Base-by-base conservation (phyloP, 108 stramenopile species). In the Tribonema minus region DNA sequence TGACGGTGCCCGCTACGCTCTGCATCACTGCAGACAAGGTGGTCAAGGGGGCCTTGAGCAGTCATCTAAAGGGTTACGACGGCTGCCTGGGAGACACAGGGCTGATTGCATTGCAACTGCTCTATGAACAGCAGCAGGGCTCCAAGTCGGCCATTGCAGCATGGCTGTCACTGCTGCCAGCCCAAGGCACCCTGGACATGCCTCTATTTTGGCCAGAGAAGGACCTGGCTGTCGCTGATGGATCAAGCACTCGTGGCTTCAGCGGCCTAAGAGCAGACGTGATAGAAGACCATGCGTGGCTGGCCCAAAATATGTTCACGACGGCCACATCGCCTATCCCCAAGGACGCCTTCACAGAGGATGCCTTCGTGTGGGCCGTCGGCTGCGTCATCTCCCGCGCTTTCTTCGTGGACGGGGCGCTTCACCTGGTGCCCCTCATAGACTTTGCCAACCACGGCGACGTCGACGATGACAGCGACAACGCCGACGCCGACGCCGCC, bases 371-470 rank as follows among this genome's bases (percentile, higher is more conserved):
- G 20, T 95, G 92, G 89, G 94, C 92, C 20, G 90, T 92, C 71
- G 87, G 91, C 0, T 35, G 92, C 32, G 87, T 87, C 0, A 76
- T 88, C 36, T 93, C 92, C 0, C 85, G 94, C 39, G 83, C 90
- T 28, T 85, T 92, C 89, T 95, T 92, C 80, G 89, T 92, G 33
- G 90, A 92, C 83, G 92, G 91, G n/a, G 81, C 76, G 3, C 65
- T 91, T 35, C 89, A 92, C 3, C 72, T 93, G 26, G 60, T 92
- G 15, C 94, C 94, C 5, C 82, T 91, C 25, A 68, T 95, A 67
- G 94, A 95, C 78, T 85, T 88, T 36, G 89, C 88, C 84, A 92
- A 93, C 72, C 94, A 95, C 81, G 46, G 20, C 20, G 46, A 54
- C 46, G 20, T 15, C 46, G 46, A 54, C 46, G 20, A 15, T 54